Base-by-base conservation (phyloP, 2,329 filamentous ascomycete genomes). In the Stachybotrys chlorohalonatus region DNA sequence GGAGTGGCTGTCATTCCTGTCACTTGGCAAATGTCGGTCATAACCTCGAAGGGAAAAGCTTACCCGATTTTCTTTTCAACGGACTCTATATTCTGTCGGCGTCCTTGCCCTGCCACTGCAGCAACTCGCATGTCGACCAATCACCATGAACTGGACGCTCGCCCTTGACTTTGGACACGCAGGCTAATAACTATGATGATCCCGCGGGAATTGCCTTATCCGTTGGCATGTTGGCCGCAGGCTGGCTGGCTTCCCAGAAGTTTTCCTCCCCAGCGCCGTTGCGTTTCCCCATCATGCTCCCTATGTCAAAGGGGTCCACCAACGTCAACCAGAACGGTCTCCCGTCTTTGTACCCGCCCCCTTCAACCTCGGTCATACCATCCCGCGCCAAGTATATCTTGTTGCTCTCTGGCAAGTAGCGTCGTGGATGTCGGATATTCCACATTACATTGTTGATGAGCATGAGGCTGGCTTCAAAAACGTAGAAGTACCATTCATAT, bases 401-500 rank as follows among this genome's bases (percentile, higher is more conserved):
- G 49, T 74, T 73, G 55, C 70, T 73, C 55, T 67, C 61, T 0
- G 81, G 81, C 16, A 84, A 64, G 59, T 71, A 81, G 32, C 69
- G 69, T 42, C 79, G 70, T 24, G 80, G 80, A 57, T 83, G 77
- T 5, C 75, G 67, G 3, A 71, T 46, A 56, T 82, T 83, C 64
- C 79, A 71, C 59, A 83, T 61, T 36, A 71, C 64, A 9, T 70
- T 69, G 59, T 83, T 83, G 49, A 60, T 47, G 1, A 82, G 59
- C 81, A 83, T 83, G 11, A 81, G 63, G 0, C 63, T 58, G 1
- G 73, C 76, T 66, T 84, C 81, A 55, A 83, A 83, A 17, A 83
- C 71, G 60, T 78, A 82, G 57, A 84, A 84, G 65, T 75, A 83
- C 73, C 75, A 80, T 64, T 84, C 80, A 58, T 82, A 78, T 24